Evolutionary conservation across 1,284 basidiomycete genomes (phyloP).

Genomic region (Ceratobasidium sp.): DNA sequence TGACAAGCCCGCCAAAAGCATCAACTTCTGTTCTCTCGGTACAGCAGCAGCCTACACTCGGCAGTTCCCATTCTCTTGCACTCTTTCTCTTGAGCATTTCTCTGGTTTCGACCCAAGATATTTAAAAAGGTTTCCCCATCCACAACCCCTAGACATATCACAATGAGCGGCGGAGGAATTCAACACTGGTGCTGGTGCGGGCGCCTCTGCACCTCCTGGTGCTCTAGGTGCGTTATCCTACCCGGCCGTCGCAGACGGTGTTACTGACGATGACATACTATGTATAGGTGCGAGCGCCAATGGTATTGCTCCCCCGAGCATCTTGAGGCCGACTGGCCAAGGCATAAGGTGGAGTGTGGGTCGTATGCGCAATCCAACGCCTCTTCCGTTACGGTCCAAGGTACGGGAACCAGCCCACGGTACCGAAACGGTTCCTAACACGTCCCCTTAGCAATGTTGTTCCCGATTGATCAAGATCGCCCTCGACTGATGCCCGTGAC

Average conservation of each 20-base stretch:
- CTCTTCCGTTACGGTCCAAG: conserved; percentile 24
- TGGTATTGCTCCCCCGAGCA: conserved; percentile 25
- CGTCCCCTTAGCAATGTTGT: conserved; percentile 67
- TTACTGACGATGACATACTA: not conserved
- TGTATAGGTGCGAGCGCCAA: conserved; percentile 1
- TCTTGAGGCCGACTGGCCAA: conserved; percentile 21
- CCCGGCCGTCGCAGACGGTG: not conserved
- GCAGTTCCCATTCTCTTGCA: not conserved
- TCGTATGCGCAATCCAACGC: not conserved
- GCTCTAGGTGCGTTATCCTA: conserved; percentile 1
- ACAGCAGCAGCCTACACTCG: conserved; percentile 1
- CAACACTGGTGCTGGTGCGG: conserved; percentile 33
- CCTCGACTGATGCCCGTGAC: conserved; percentile 32
- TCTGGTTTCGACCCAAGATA: not conserved
- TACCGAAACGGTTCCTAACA: not conserved
- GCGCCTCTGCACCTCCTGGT: conserved; percentile 18
- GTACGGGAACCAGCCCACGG: not conserved
- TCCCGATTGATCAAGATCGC: conserved; percentile 70
- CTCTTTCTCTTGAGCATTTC: not conserved
- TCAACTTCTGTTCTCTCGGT: conserved; percentile 18
- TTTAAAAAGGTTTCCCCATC: no score
- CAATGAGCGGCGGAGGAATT: conserved; percentile 3
- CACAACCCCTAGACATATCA: no score
- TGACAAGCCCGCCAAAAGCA: not conserved
- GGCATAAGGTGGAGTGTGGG: conserved; percentile 13